Conservation (phyloP, 257 asterid genomes). For the Petunia axillaris region DNA sequence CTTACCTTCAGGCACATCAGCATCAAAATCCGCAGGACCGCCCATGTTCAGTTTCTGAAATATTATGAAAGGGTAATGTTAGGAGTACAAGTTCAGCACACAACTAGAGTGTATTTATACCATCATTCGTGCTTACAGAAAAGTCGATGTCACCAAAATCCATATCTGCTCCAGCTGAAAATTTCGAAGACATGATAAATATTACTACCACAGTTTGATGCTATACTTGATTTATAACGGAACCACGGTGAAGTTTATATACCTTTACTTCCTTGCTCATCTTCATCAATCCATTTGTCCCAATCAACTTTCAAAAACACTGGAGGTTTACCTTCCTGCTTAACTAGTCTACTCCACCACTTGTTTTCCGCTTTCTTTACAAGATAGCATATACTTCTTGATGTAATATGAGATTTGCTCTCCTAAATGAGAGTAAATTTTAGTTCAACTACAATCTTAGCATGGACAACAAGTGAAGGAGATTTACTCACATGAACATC, state of each 20-base stretch:
- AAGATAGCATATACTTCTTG: constrained; percentile 57
- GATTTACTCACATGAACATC: constrained; percentile 53
- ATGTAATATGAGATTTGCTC: constrained; percentile 52
- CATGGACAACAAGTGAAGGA: neutral
- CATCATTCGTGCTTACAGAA: constrained; percentile 46
- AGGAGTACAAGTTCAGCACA: neutral
- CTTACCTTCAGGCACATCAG: constrained; percentile 43
- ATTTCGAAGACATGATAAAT: no score
- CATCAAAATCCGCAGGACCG: constrained; percentile 41
- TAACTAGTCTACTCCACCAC: constrained; percentile 77
- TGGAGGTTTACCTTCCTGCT: constrained; percentile 62
- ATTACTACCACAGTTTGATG: no score
- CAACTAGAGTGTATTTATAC: neutral
- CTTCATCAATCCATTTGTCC: constrained; percentile 91
- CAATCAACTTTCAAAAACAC: constrained; percentile 77
- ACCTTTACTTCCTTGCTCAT: constrained; percentile 61
- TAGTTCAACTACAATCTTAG: neutral
- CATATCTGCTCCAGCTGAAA: constrained; percentile 48
- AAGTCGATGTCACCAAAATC: constrained; percentile 54
- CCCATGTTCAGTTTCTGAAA: constrained; percentile 55
- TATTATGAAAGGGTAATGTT: neutral
- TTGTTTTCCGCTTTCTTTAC: constrained; percentile 75
- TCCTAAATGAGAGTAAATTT: constrained; percentile 46
- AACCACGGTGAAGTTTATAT: neutral
- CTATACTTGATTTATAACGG: no score